Base-by-base conservation (phyloP, 495 filamentous ascomycete species). In the Penicillium tannophilum region DNA sequence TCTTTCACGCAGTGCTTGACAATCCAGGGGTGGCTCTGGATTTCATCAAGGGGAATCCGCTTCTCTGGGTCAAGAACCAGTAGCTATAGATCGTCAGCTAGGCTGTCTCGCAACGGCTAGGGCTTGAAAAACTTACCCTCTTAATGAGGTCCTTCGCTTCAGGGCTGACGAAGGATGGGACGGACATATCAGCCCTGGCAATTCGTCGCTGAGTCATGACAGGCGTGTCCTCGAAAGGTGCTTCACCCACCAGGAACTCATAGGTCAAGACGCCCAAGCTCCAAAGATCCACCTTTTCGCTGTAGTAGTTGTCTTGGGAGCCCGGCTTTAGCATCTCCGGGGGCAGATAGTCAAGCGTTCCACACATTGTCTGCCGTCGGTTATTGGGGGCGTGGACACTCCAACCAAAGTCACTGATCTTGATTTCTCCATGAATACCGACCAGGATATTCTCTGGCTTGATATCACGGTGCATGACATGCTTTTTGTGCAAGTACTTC, bases 381-480 rank as follows among this genome's bases (percentile, higher is more conserved):
- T 96, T 96, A 67, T 96, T 97, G 10, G 94, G 94, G 26, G 94
- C 95, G 72, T 98, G 94, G 17, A 98, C 95, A 73, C 89, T 93
- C 95, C 95, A 98, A 46, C 94, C 94, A 66, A 98, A 98, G 73
- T 98, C 94, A 5, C 90, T 93, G 69, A 98, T 93, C 75, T 98
- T 98, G 76, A 98, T 96, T 76, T 98, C 94, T 43, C 93, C 94
- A 69, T 98, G 93, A 53, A 98, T 93, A 19, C 94, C 94, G 39
- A 98, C 88, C 16, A 98, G 86, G 63, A 98, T 98, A 67, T 98
- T 98, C 75, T 98, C 94, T 11, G 94, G 94, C 78, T 98, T 98
- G 78, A 98, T 98, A 64, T 98, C 94, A 45, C 94, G 88, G 67
- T 98, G 94, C 78, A 98, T 98, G 63, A 98, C 91, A 70, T 98